These are phyloP conservation scores for Sporothrix humicola DNA, from an alignment of 2,329 filamentous ascomycete genomes.

Conservation along the genomic window DNA sequence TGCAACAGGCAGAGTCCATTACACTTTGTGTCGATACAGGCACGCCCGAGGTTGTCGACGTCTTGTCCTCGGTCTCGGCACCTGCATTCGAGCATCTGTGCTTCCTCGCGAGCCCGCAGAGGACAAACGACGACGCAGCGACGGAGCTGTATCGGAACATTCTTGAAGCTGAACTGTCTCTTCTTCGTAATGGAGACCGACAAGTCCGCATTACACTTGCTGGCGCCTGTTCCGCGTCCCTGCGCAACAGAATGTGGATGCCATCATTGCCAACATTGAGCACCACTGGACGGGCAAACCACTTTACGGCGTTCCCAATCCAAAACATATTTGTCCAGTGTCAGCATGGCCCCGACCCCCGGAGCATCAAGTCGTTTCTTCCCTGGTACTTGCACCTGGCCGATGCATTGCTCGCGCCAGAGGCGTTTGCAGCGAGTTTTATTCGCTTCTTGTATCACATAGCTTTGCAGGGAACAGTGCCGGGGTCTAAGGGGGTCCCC, in stretches of 20 bases:
- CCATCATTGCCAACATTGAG: background rate
- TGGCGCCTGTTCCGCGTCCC: background rate
- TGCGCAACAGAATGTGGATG: conserved; percentile 2
- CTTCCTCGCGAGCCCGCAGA: background rate
- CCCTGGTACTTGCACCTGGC: conserved; percentile 4
- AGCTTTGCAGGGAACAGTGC: background rate
- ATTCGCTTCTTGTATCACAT: conserved; percentile 2
- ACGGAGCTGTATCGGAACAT: background rate
- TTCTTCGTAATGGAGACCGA: background rate
- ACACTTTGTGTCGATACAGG: conserved; percentile 2
- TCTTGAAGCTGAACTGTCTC: background rate
- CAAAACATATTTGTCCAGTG: background rate
- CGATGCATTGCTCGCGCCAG: conserved; percentile 5
- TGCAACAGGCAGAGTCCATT: conserved; percentile 2
- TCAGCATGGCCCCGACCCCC: background rate
- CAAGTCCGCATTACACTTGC: background rate
- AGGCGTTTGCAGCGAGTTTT: background rate
- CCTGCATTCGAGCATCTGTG: background rate
- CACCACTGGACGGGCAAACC: background rate
- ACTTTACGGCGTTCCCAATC: background rate
- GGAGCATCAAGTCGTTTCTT: background rate
- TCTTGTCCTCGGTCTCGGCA: background rate
- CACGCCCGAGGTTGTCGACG: background rate
- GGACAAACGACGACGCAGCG: conserved; percentile 9
- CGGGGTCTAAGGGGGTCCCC: background rate